phyloP scores from a whole-genome alignment of 768 basidiomycete genomes.

The Amanita pseudoporphyria region DNA sequence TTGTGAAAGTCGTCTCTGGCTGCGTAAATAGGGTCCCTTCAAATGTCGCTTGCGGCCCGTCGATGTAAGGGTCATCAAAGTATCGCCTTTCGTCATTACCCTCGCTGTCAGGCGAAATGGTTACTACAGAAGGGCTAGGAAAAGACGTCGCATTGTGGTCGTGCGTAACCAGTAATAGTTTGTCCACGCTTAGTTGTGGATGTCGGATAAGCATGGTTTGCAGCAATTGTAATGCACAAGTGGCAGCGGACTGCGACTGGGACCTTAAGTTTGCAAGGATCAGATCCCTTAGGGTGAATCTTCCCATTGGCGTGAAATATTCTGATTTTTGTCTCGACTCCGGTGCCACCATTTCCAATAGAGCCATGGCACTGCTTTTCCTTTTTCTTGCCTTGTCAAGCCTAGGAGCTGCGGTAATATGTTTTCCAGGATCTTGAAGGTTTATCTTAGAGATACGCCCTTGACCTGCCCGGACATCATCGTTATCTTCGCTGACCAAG shows the following conservation, averaged over 20 bases:
- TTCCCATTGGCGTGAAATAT: slow-evolving; percentile 81
- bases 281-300: slow-evolving; percentile 89
- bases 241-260: slow-evolving; percentile 49
- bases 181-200: slow-evolving; percentile 52
- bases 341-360: slow-evolving; percentile 80
- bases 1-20: slow-evolving; percentile 67
- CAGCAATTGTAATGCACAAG: slow-evolving; percentile 74
- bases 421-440: slow-evolving; percentile 26
- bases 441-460: slow-evolving; percentile 37
- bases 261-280: slow-evolving; percentile 73
- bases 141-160: slow-evolving; percentile 71
- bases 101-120: slow-evolving; percentile 12
- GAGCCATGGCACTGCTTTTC: slow-evolving; percentile 85
- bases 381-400: slow-evolving; percentile 44
- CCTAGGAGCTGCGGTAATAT: slow-evolving; percentile 22
- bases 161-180: slow-evolving; percentile 59
- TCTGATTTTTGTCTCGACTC: slow-evolving; percentile 60
- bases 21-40: slow-evolving; percentile 37
- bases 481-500: slow-evolving; percentile 78
- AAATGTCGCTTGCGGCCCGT: slow-evolving; percentile 20
- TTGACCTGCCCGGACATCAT: slow-evolving; percentile 38
- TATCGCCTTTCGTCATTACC: slow-evolving; percentile 8
- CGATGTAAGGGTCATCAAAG: slow-evolving; percentile 40
- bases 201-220: slow-evolving; percentile 66
- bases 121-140: slow-evolving; percentile 42